Evolutionary conservation across 2,329 filamentous ascomycete genomes (phyloP).

Genomic region (Keithomyces neogunnii): DNA sequence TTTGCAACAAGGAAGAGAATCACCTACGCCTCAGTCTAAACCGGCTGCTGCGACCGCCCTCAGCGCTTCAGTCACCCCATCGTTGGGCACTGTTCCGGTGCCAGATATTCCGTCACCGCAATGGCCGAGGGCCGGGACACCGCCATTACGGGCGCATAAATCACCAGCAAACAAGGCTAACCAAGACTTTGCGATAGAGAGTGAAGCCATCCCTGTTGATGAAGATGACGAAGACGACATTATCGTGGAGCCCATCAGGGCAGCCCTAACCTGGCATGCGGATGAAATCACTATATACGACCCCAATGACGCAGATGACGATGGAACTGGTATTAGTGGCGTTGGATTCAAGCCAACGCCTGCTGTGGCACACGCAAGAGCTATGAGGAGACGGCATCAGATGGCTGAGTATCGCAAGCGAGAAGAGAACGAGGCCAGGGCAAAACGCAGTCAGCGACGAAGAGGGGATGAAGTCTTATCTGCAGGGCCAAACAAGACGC

Average conservation of each 20-base stretch:
- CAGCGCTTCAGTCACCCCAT: neutral
- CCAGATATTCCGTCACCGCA: constrained; percentile 22
- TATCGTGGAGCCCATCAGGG: constrained; percentile 45
- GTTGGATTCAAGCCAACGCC: constrained; percentile 59
- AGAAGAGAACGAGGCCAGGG: constrained; percentile 52
- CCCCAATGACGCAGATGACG: constrained; percentile 56
- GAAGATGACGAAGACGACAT: constrained; percentile 24
- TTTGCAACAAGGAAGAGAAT: neutral
- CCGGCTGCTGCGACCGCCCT: neutral
- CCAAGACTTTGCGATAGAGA: neutral
- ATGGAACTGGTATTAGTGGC: constrained; percentile 59
- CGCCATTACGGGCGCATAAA: constrained; percentile 25
- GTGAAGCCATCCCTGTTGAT: constrained; percentile 10
- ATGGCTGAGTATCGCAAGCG: constrained; percentile 54
- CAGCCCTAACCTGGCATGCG: constrained; percentile 58
- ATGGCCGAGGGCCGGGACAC: constrained; percentile 28
- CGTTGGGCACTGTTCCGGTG: neutral
- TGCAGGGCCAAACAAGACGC: constrained; percentile 17
- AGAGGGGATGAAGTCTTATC: constrained; percentile 22
- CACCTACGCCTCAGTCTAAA: neutral
- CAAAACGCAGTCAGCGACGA: constrained; percentile 44
- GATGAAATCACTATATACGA: constrained; percentile 61
- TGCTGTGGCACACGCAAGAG: constrained; percentile 48
- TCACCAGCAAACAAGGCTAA: constrained; percentile 11
- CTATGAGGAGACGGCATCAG: constrained; percentile 50